These are phyloP conservation scores for Harrya chromipes DNA, from an alignment of 768 basidiomycete genomes.

Conservation along the genomic window DNA sequence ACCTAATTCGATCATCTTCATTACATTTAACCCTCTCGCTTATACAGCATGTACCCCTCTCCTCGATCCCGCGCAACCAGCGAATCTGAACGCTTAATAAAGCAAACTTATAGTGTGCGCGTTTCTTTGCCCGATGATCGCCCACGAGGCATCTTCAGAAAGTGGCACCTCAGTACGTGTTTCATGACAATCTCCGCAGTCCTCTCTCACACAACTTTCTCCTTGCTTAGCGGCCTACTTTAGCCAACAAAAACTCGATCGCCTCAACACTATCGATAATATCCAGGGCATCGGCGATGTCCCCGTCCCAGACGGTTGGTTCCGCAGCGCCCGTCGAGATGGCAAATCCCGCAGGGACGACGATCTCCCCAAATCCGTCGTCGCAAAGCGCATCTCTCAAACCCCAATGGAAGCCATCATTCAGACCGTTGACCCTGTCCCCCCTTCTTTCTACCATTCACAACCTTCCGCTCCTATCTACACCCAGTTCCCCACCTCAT, in stretches of 20 bases:
- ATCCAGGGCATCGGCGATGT: conserved; percentile 65
- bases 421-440: conserved; percentile 17
- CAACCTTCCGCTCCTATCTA: conserved; percentile 23
- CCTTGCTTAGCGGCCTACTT: conserved; percentile 70
- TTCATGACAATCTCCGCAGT: conserved; percentile 31
- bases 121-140: conserved; percentile 45
- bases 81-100: conserved; percentile 45
- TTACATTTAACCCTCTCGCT: conserved; percentile 14
- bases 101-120: conserved; percentile 53
- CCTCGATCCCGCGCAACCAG: conserved; percentile 39
- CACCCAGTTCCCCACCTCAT: conserved; percentile 34
- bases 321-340: conserved; percentile 71
- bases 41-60: conserved; percentile 37
- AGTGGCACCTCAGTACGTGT: conserved; percentile 53
- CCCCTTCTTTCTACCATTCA: conserved; percentile 21
- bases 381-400: conserved; percentile 35
- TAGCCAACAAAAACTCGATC: conserved; percentile 71
- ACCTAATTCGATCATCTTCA: conserved; percentile 30
- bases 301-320: conserved; percentile 71
- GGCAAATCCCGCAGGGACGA: conserved; percentile 44
- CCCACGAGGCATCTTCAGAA: conserved; percentile 40
- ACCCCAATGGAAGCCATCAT: conserved; percentile 30
- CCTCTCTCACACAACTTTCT: conserved; percentile 3
- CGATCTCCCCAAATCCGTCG: conserved; percentile 49
- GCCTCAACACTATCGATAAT: conserved; percentile 67